Evolutionary conservation across 257 asterid species (phyloP).

Genomic region (Nicotiana otophora): DNA sequence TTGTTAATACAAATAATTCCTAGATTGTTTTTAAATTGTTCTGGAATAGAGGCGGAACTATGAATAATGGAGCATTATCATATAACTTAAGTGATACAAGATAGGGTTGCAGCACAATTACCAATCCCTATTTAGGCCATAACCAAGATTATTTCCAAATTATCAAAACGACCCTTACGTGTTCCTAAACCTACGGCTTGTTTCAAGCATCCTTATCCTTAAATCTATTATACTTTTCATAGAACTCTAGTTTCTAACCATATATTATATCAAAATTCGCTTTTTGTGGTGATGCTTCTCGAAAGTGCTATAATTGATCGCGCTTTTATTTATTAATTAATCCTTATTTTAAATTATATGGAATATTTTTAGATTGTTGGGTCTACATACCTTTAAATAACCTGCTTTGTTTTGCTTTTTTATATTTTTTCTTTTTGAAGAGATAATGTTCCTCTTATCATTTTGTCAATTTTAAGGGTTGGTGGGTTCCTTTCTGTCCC

Average conservation of each 20-base stretch:
- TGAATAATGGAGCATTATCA: too few species aligned
- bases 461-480: neutral
- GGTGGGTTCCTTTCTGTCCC: neutral
- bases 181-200: neutral
- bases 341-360: neutral
- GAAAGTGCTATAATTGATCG: neutral
- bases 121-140: neutral
- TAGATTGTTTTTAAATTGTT: too few species aligned
- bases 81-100: too few species aligned
- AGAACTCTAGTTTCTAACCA: neutral
- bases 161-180: neutral
- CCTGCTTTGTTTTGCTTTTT: neutral
- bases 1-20: neutral
- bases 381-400: neutral
- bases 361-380: neutral
- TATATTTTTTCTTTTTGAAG: neutral
- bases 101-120: neutral
- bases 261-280: too few species aligned
- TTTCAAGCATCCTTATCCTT: conserved; percentile 9
- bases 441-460: neutral
- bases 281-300: neutral
- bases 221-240: neutral
- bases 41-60: too few species aligned
- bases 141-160: neutral
- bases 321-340: neutral